Base-by-base conservation (phyloP, 2,329 filamentous ascomycete genomes). In the Phaeosphaeriaceae sp. region DNA sequence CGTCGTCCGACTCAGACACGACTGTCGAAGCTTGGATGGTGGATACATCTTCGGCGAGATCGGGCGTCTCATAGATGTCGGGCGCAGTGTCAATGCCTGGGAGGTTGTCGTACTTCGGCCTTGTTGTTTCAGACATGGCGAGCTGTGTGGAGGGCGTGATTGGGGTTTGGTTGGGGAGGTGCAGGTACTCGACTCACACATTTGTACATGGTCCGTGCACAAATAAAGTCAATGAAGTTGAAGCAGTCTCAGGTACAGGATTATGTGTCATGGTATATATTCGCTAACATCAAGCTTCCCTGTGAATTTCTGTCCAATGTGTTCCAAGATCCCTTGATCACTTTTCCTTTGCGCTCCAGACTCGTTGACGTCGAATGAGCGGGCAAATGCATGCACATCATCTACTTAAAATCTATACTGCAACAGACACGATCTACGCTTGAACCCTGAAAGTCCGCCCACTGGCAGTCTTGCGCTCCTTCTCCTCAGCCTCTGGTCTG, bases 391-490 rank as follows among this genome's bases (percentile, higher is more conserved):
- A 26, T 26, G 7, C 23, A 26, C 23, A 26, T 26, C 4, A 26
- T n/a, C 23, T 26, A 26, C 11, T 1, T 26, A 26, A 26, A 11
- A 46, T 29, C 23, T n/a, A 29, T 9, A 23, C n/a, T 40, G 28
- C 15, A n/a, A 16, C 16, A 16, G 3, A 26, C 18, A 18, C 34
- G 12, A 20, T 11, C 41, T 54, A 74, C 47, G 64, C 79, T 61
- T 86, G 84, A 17, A 86, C 83, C 63, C 82, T 81, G 84, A 99
- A 99, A 35, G 92, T 96, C 67, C 94, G 86, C 58, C 94, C 94
- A 73, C 91, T 97, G 38, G 95, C 94, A 48, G 94, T 99, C 86
- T 99, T 99, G 69, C 90, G 87, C 78, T 99, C 95, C 79, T 93
- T 93, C 77, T 97, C 94, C 76, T 97, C 93, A 65, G 88, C 92